phyloP scores from a whole-genome alignment of 2,329 filamentous ascomycete genomes.

The Cladosporium oxysporum region DNA sequence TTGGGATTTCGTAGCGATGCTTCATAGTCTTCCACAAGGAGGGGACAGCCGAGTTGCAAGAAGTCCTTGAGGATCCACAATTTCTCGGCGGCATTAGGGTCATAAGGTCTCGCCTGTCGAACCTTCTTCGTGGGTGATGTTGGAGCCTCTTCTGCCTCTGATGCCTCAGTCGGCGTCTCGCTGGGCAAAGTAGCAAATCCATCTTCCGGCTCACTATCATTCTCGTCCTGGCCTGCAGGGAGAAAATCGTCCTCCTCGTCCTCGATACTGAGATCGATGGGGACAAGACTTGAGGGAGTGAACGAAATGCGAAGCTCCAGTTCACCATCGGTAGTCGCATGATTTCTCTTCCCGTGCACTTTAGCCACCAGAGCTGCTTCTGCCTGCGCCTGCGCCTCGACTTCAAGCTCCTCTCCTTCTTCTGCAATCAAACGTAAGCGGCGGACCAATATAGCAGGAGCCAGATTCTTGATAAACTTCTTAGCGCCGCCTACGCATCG shows the following conservation, averaged over 20 bases:
- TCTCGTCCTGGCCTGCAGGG: constrained; percentile 37
- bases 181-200: constrained; percentile 23
- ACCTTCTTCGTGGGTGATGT: constrained; percentile 41
- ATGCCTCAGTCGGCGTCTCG: constrained; percentile 23
- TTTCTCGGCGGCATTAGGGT: constrained; percentile 66
- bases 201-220: constrained; percentile 38
- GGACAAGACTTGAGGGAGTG: constrained; percentile 73
- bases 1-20: constrained; percentile 37
- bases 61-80: constrained; percentile 69
- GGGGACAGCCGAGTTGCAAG: constrained; percentile 64
- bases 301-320: constrained; percentile 79
- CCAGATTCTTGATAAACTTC: constrained; percentile 80
- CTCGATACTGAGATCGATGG: constrained; percentile 73
- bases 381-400: constrained; percentile 44
- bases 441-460: constrained; percentile 71
- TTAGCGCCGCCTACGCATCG: constrained; percentile 72
- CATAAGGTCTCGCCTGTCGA: constrained; percentile 54
- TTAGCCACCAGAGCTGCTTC: constrained; percentile 61
- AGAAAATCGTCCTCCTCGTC: constrained; percentile 61
- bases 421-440: constrained; percentile 50
- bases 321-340: constrained; percentile 72
- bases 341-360: constrained; percentile 68
- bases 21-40: constrained; percentile 67
- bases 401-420: constrained; percentile 15
- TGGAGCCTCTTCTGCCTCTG: constrained; percentile 34